Percentiles rank a stretch among this genome's conserved stretches.
Conservation (phyloP, 2,329 filamentous ascomycete species). For the Colletotrichum sp. region DNA sequence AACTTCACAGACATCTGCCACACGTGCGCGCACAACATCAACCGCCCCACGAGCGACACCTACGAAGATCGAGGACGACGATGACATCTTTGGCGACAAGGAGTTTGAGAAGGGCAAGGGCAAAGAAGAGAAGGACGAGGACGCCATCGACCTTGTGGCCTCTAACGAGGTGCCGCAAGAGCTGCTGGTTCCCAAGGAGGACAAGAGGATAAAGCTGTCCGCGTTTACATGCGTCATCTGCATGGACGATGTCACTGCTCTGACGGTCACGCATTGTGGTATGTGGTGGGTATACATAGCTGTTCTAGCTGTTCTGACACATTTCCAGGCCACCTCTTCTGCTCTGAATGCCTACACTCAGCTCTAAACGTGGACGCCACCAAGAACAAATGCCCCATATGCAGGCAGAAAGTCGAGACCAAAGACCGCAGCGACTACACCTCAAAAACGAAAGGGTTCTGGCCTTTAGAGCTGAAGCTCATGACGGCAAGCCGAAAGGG, state of each 20-base stretch:
- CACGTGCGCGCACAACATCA: slow-evolving; percentile 25
- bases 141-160: slow-evolving; percentile 47
- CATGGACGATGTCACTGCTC: slow-evolving; percentile 63
- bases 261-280: slow-evolving; percentile 73
- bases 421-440: slow-evolving; percentile 45
- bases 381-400: slow-evolving; percentile 68
- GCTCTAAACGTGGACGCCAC: slow-evolving; percentile 61
- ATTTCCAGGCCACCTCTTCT: slow-evolving; percentile 66
- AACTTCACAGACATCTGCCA: slow-evolving; percentile 15
- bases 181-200: slow-evolving; percentile 48
- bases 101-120: slow-evolving; percentile 18
- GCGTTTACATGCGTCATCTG: slow-evolving; percentile 71
- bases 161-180: slow-evolving; percentile 48
- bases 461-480: slow-evolving; percentile 66
- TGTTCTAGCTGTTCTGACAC: not conserved
- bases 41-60: slow-evolving; percentile 22
- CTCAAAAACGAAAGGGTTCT: slow-evolving; percentile 56
- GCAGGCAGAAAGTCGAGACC: slow-evolving; percentile 62
- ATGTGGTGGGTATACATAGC: slow-evolving; percentile 33
- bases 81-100: slow-evolving; percentile 32
- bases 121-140: slow-evolving; percentile 28
- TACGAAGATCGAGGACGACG: slow-evolving; percentile 21
- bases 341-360: slow-evolving; percentile 65
- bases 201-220: slow-evolving; percentile 57
- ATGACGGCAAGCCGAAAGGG: slow-evolving; percentile 62